A percentile compares a stretch with the other conserved stretches of the same genome.
Evolutionary conservation across 306 rosid species (phyloP).

Genomic region (apple (Malus domestica)): ASM211411v1 NC_041798.1:33614001-33614500

Average conservation of each 20-base stretch:
- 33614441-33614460: neutral
- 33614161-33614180: no score
- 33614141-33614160: neutral
- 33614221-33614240: no score
- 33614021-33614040: no score
- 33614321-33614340: neutral
- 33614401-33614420: neutral
- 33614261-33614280: no score
- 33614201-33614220: no score
- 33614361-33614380: neutral
- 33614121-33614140: neutral
- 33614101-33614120: neutral
- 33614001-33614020: no score
- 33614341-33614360: neutral
- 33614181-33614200: no score
- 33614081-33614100: no score
- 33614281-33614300: neutral
- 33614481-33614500: neutral
- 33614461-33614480: neutral
- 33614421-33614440: neutral
- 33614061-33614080: no score
- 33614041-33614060: no score
- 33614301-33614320: neutral
- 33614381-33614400: neutral
- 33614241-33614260: no score